phyloP scores from a whole-genome alignment of 768 basidiomycete genomes.

The Boletus tomentosulus region DNA sequence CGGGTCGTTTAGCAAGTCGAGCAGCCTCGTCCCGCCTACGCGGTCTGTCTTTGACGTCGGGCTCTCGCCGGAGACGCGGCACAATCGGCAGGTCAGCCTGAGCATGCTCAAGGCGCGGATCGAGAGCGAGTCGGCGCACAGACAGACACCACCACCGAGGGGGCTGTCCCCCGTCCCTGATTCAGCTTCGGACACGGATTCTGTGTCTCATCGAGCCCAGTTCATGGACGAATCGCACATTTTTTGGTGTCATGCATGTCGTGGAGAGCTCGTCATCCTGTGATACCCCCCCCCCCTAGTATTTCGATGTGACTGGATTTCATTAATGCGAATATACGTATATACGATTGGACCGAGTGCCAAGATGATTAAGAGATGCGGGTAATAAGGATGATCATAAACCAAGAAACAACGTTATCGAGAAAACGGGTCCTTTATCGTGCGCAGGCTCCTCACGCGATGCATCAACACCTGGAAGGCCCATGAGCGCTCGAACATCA shows the following conservation, averaged over 20 bases:
- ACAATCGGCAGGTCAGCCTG: conserved; percentile 79
- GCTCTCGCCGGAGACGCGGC: conserved; percentile 69
- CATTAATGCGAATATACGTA: conserved; percentile 19
- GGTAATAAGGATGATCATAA: neutral
- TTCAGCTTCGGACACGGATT: conserved; percentile 14
- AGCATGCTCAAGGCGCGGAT: conserved; percentile 91
- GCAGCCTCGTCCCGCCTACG: conserved; percentile 35
- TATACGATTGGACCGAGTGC: conserved; percentile 5
- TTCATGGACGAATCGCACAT: conserved; percentile 87
- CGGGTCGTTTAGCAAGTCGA: conserved; percentile 32
- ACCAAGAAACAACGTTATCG: conserved; percentile 8
- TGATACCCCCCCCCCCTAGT: conserved; percentile 23
- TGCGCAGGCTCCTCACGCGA: conserved; percentile 30
- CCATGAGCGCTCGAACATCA: conserved; percentile 1
- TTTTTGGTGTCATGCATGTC: conserved; percentile 85
- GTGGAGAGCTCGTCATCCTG: conserved; percentile 76
- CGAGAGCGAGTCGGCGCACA: conserved; percentile 60
- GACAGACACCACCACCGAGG: conserved; percentile 50
- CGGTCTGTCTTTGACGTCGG: conserved; percentile 65
- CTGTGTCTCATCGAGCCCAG: conserved; percentile 46
- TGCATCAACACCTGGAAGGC: conserved; percentile 44
- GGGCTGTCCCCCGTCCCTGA: conserved; percentile 52
- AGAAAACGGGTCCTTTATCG: conserved; percentile 12
- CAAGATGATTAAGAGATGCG: conserved; percentile 5
- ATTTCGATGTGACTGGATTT: conserved; percentile 13